Conservation (phyloP, 2,329 filamentous ascomycete genomes). For the Trichoderma semiorbis region DNA sequence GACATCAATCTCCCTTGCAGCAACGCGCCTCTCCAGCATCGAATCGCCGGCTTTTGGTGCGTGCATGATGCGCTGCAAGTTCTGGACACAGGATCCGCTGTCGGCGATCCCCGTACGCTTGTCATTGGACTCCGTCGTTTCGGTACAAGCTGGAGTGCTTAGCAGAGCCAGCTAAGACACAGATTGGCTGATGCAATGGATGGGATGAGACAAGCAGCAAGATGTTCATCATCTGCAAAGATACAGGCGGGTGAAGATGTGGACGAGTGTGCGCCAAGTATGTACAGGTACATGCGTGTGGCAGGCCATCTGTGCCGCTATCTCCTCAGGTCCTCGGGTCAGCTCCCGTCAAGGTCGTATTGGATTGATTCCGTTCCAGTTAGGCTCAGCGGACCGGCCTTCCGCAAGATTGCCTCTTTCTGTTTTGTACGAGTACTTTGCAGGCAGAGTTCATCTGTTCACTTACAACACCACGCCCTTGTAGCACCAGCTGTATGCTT, state of each 20-base stretch:
- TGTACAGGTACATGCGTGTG: background rate
- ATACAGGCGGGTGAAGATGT: background rate
- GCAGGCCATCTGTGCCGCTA: background rate
- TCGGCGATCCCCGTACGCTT: background rate
- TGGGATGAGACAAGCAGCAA: background rate
- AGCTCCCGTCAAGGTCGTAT: background rate
- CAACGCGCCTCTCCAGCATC: background rate
- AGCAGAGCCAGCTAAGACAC: background rate
- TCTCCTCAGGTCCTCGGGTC: background rate
- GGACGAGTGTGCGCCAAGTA: background rate
- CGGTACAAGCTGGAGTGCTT: background rate
- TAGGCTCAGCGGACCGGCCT: constrained; percentile 14
- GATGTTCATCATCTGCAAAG: background rate
- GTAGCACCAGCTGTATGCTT: background rate
- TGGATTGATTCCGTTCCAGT: background rate
- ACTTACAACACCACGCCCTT: background rate
- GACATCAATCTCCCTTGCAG: background rate
- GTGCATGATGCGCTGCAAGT: constrained; percentile 1
- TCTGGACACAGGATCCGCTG: background rate
- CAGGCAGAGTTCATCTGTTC: background rate
- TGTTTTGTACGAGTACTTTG: background rate
- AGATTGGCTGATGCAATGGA: background rate
- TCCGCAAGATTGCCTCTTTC: constrained; percentile 1
- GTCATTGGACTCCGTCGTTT: constrained; percentile 5
- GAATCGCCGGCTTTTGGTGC: background rate